Evolutionary conservation across 306 rosid species (phyloP), one percentile per base, ranked within the genome.

Genomic region (Myrica gale): DNA sequence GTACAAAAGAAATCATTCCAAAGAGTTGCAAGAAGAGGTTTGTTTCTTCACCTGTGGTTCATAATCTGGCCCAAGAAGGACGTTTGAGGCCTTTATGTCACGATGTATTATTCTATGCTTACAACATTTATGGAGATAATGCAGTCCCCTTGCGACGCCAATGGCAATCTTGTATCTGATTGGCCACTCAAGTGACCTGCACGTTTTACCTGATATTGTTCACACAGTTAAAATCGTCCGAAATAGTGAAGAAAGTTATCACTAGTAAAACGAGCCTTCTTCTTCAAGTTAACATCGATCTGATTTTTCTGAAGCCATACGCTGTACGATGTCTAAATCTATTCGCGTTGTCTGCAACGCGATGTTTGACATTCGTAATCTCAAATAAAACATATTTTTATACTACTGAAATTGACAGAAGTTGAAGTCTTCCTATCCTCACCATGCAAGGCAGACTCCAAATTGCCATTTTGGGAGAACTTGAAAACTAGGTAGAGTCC

Each of bases 381-480:
- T 3, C 20, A 74, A 47, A 67, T 42, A 50, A 6, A 15, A 52
- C 16, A 61, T 12, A 7, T 47, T 23, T 43, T 19, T 39, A 4
- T 4, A 15, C 26, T 23, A 32, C 3, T 44, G 57, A 19, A 15
- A 56, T 56, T 53, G 20, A 20, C 42, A 63, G 66, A 58, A 50
- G 19, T 26, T 11, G 9, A 9, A 26, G 44, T 46, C 26, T 54
- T 71, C 42, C 37, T 32, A 32, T 32, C 37, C 76, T 81, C 63
- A 93, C 98, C 96, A 74, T 95, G 93, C 86, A 95, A 82, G 60
- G 98, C 96, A 75, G 98, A 89, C n/a, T 90, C 78, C 84, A 95
- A 84, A 78, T 90, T 95, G 80, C 98, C 98, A 82, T 95, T 95
- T 72, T 84, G 88, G 43, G 98, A 90, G 78, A 89, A 92, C 76